These are phyloP conservation scores for Epichloe brachyelytri DNA, from an alignment of 2,329 filamentous ascomycete species.

Conservation along the genomic window DNA sequence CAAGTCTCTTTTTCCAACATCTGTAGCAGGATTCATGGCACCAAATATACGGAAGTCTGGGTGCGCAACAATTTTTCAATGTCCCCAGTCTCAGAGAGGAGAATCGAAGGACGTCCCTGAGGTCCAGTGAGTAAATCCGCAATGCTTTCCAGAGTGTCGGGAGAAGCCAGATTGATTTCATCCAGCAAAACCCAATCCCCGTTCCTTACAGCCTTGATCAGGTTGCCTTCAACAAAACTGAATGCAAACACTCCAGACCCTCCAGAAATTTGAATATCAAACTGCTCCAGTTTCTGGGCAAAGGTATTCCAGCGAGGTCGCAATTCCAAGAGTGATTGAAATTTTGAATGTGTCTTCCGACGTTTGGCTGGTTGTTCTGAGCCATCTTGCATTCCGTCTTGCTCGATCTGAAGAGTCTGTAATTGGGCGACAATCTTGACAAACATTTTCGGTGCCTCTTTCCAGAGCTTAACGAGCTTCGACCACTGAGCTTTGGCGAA, in stretches of 20 bases:
- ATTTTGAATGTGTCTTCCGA: constrained; percentile 51
- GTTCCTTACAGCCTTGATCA: constrained; percentile 89
- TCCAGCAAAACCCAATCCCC: constrained; percentile 96
- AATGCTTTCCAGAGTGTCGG: constrained; percentile 89
- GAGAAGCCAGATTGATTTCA: constrained; percentile 91
- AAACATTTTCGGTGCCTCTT: constrained; percentile 80
- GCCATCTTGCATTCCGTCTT: constrained; percentile 19
- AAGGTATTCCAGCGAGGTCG: constrained; percentile 70
- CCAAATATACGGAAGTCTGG: constrained; percentile 92
- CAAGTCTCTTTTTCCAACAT: constrained; percentile 90
- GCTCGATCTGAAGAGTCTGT: constrained; percentile 29
- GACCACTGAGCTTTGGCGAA: constrained; percentile 76
- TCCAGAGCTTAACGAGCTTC: constrained; percentile 76
- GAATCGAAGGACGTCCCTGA: constrained; percentile 61
- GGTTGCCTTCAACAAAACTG: constrained; percentile 88
- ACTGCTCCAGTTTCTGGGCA: constrained; percentile 57
- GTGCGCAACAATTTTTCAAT: constrained; percentile 82
- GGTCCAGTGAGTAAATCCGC: constrained; percentile 72
- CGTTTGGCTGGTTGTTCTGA: constrained; percentile 54
- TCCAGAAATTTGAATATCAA: constrained; percentile 66
- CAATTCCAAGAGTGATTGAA: constrained; percentile 47
- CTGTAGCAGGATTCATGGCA: constrained; percentile 97
- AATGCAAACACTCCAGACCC: constrained; percentile 74
- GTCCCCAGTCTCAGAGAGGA: constrained; percentile 87
- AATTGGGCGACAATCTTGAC: constrained; percentile 51